Evolutionary conservation across 1,284 basidiomycete genomes (phyloP), one percentile per base, ranked within the genome.

Genomic region (Wolfiporia cocos): DNA sequence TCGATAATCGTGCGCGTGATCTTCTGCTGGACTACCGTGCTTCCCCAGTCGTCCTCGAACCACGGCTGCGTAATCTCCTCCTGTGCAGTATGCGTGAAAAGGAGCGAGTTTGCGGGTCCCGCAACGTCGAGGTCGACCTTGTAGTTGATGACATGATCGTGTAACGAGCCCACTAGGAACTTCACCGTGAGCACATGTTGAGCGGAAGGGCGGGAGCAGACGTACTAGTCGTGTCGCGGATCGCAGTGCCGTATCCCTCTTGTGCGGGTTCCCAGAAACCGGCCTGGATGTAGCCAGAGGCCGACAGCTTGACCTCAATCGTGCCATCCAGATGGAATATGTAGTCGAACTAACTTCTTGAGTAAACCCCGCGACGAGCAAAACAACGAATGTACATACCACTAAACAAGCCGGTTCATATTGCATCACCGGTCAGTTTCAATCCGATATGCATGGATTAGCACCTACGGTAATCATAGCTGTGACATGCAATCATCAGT

Each of bases 121-220:
- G 62, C 74, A 39, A 85, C 66, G 49, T 83, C 78, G 34, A 83
- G 69, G 49, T 84, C 79, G 43, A 73, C 67, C 68, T 77, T 77
- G 62, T 71, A 82, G 58, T 78, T 81, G 55, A 84, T 75, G 30
- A 83, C 73, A 52, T 84, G 81, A 53, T 84, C 79, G 49, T 84
- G 81, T n/a, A 84, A 56, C 24, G 72, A 78, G 11, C 81, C 81
- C 75, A 81, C 75, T 76, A 44, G 3, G 19, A 44, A 37, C n/a
- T 26, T 30, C n/a, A n/a, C n/a, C 14, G 11, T 15, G 22, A n/a
- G 47, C 29, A 32, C 35, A 6, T 9, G 20, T 32, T 45, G 11
- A 47, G 38, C 17, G 17, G 15, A 18, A 23, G 11, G 2, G 17
- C 24, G 34, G 14, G 30, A 32, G 10, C 4, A 62, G 66, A 39